A percentile compares a stretch with the other conserved stretches of the same genome.
Evolutionary conservation across 2,329 filamentous ascomycete genomes (phyloP).

Genomic region (Gliomastix tumulicola): DNA sequence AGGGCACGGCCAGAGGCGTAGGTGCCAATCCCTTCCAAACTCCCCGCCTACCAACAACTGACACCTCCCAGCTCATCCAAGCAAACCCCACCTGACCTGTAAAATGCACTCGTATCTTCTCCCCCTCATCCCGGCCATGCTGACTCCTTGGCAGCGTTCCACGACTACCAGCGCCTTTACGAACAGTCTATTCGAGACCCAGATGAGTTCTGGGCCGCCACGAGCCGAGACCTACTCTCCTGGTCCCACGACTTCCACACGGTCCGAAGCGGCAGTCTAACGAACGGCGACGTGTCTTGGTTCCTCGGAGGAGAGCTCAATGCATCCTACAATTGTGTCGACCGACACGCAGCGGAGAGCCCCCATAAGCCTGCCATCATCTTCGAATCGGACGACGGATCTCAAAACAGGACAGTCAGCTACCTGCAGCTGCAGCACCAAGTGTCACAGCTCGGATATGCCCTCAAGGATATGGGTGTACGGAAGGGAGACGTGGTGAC

Average conservation of each 20-base stretch:
- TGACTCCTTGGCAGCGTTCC: no score
- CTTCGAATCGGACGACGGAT: conserved; percentile 92
- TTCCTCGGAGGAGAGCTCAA: conserved; percentile 74
- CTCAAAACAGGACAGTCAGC: conserved; percentile 80
- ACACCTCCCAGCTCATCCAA: background rate
- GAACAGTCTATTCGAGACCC: background rate
- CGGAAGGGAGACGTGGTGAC: conserved; percentile 96
- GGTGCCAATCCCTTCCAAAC: no score
- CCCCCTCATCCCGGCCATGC: no score
- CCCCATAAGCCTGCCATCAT: conserved; percentile 93
- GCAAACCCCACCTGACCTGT: background rate
- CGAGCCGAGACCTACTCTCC: background rate
- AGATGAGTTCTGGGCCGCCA: background rate
- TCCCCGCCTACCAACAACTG: no score
- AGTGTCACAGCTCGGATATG: conserved; percentile 80
- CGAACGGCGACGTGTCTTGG: background rate
- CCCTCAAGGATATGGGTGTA: conserved; percentile 91
- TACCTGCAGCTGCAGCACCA: conserved; percentile 90
- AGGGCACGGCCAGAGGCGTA: no score
- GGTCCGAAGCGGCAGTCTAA: background rate
- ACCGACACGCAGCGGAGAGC: conserved; percentile 92
- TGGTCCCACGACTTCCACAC: background rate
- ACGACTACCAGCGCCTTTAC: background rate
- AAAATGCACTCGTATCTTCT: background rate
- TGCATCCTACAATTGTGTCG: conserved; percentile 94